Evolutionary conservation across 768 basidiomycete species (phyloP), one percentile per base, ranked within the genome.

Genomic region (Jaapia argillacea): DNA sequence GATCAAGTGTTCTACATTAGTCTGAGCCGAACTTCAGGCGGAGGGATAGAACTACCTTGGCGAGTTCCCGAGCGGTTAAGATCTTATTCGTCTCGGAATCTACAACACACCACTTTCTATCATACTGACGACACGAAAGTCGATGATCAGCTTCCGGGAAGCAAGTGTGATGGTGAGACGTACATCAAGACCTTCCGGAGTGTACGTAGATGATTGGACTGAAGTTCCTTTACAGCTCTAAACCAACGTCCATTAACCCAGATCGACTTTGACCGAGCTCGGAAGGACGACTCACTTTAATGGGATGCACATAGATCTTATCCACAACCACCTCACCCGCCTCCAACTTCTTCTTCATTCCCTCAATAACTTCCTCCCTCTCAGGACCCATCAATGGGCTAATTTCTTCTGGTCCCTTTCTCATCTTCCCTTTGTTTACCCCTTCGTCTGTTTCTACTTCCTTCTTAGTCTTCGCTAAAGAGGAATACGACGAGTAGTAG

Each of bases 171-270:
- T 3, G n/a, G 6, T 14, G 21, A 27, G 46, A 58, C 65, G 36
- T 44, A 82, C 85, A 69, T 85, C 76, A 3, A 88, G 58, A 22
- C 85, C 84, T 49, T 77, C 66, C 12, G 69, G 66, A 5, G 75
- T 79, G 51, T 77, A 85, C 23, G 56, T 69, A 5, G 70, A 71
- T 35, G 66, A 65, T 40, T 67, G 63, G 1, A 85, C 73, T 22
- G 81, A 74, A 1, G 69, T 79, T 21, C 81, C 85, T 40, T 71
- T 73, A 52, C 85, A 86, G 51, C 84, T 86, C 85, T 88, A 45
- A 14, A 12, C 6, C 41, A 23, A 13, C 10, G 12, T 16, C 23
- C 25, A 6, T 13, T 6, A 14, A 33, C 10, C 31, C 31, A 10
- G 10, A 10, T 33, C 10, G 31, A 10, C 31, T 16, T 33, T 10